A percentile compares a stretch with the other conserved stretches of the same genome.
phyloP scores from a whole-genome alignment of 345 rosid species.

The Sapria himalayana region DNA sequence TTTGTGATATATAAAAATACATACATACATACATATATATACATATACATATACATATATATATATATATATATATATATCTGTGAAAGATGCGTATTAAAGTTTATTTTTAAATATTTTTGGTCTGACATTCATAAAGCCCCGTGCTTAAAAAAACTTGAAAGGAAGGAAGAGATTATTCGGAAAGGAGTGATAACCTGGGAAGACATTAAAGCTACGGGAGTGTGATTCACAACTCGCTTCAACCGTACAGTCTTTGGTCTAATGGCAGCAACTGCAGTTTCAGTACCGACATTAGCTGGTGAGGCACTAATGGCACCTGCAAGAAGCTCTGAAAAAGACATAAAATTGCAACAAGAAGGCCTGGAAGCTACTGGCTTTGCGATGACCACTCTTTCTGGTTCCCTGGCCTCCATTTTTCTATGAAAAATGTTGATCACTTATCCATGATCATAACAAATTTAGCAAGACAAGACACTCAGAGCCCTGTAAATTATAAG shows the following conservation, averaged over 20 bases:
- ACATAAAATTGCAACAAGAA: constrained; percentile 29
- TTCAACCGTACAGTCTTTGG: constrained; percentile 58
- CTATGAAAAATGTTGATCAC: too few relatives aligned
- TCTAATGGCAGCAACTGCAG: constrained; percentile 37
- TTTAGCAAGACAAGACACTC: too few relatives aligned
- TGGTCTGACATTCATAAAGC: too few relatives aligned
- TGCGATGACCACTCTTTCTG: constrained; percentile 36
- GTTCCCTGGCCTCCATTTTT: constrained; percentile 56
- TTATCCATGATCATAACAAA: too few relatives aligned
- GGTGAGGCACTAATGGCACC: constrained; percentile 35
- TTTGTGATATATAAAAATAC: too few relatives aligned
- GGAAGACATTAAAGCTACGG: constrained; percentile 16
- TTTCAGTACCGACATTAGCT: constrained; percentile 16
- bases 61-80: too few relatives aligned
- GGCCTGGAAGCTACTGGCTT: constrained; percentile 93
- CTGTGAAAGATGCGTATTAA: too few relatives aligned
- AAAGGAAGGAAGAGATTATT: background rate
- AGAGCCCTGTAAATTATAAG: too few relatives aligned
- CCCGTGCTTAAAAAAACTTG: constrained; percentile 8
- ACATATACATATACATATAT: too few relatives aligned
- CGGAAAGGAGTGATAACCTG: constrained; percentile 19
- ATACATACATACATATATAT: too few relatives aligned
- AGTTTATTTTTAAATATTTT: too few relatives aligned
- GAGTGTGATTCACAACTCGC: constrained; percentile 18
- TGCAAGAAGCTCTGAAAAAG: constrained; percentile 57